These are phyloP conservation scores for Torulaspora globosa DNA, from an alignment of 1,139 yeast genomes.

Conservation along the genomic window DNA sequence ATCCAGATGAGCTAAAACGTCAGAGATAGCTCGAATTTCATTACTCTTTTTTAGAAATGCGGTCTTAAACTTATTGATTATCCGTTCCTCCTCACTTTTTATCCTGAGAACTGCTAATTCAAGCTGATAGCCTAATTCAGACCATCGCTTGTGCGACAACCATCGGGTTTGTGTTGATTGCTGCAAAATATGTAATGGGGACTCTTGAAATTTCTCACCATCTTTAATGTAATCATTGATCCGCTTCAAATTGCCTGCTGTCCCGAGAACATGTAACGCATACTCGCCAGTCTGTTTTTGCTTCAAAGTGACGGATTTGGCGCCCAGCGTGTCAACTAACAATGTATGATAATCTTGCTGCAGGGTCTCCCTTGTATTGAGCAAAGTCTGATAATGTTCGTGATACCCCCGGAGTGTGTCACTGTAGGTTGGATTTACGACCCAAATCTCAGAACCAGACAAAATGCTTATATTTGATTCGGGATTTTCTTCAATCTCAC, in stretches of 20 bases:
- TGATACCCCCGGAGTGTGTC: slow-evolving; percentile 20
- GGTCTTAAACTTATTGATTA: slow-evolving; percentile 30
- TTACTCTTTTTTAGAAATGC: slow-evolving; percentile 34
- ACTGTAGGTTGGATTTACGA: slow-evolving; percentile 26
- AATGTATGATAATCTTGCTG: slow-evolving; percentile 21
- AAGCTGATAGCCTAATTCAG: slow-evolving; percentile 35
- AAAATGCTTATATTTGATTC: neutral
- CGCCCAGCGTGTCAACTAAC: slow-evolving; percentile 23
- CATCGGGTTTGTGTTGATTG: slow-evolving; percentile 36
- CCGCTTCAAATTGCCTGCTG: slow-evolving; percentile 19
- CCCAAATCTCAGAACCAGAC: slow-evolving; percentile 8
- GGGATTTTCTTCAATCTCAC: neutral
- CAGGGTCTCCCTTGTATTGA: slow-evolving; percentile 24
- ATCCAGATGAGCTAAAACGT: slow-evolving; percentile 63
- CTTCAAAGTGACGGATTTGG: slow-evolving; percentile 24
- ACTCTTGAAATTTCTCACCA: slow-evolving; percentile 8
- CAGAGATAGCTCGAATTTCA: slow-evolving; percentile 34
- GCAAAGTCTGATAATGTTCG: slow-evolving; percentile 24
- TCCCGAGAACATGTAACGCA: slow-evolving; percentile 28
- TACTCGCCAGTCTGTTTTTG: slow-evolving; percentile 30
- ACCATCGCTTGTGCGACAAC: slow-evolving; percentile 39
- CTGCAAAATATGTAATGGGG: slow-evolving; percentile 24
- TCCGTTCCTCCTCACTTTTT: slow-evolving; percentile 33
- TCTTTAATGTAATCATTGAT: slow-evolving; percentile 16
- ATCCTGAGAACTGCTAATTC: slow-evolving; percentile 30